A percentile compares a stretch with the other conserved stretches of the same genome.
phyloP scores from a whole-genome alignment of 163 green algal species.

The Volvox carteri region DNA sequence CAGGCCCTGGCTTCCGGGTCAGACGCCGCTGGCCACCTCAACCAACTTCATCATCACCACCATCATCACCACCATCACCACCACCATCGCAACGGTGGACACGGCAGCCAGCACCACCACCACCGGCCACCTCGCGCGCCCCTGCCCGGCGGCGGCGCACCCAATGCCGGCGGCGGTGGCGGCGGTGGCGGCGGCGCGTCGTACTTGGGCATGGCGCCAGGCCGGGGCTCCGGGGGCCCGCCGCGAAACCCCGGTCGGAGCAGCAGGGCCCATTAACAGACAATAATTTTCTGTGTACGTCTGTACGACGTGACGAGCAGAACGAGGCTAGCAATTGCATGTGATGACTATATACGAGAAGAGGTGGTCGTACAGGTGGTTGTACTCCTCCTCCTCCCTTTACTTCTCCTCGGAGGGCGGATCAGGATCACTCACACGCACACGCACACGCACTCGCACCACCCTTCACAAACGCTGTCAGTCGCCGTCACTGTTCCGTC shows the following conservation, averaged over 20 bases:
- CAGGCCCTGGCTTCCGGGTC: slow-evolving; percentile 29
- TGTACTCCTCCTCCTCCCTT: too few relatives aligned
- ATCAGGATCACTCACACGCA: too few relatives aligned
- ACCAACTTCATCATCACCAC: background rate
- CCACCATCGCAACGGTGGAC: background rate
- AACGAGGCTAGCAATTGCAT: too few relatives aligned
- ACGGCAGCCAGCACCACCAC: background rate
- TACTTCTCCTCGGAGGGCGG: too few relatives aligned
- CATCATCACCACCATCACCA: background rate
- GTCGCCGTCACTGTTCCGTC: too few relatives aligned
- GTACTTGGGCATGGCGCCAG: slow-evolving; percentile 7
- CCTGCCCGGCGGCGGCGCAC: background rate
- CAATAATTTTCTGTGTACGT: too few relatives aligned
- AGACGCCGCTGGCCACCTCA: background rate
- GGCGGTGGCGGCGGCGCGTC: background rate
- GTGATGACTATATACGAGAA: too few relatives aligned
- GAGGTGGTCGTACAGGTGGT: too few relatives aligned
- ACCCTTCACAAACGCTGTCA: too few relatives aligned
- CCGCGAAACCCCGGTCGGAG: background rate
- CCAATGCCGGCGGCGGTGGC: background rate
- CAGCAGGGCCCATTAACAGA: background rate
- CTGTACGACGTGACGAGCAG: too few relatives aligned
- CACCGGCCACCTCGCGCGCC: background rate
- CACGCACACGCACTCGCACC: too few relatives aligned
- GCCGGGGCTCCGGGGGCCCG: background rate